These are phyloP conservation scores for Thermomyces lanuginosus DNA, from an alignment of 2,329 filamentous ascomycete genomes.

Conservation along the genomic window DNA sequence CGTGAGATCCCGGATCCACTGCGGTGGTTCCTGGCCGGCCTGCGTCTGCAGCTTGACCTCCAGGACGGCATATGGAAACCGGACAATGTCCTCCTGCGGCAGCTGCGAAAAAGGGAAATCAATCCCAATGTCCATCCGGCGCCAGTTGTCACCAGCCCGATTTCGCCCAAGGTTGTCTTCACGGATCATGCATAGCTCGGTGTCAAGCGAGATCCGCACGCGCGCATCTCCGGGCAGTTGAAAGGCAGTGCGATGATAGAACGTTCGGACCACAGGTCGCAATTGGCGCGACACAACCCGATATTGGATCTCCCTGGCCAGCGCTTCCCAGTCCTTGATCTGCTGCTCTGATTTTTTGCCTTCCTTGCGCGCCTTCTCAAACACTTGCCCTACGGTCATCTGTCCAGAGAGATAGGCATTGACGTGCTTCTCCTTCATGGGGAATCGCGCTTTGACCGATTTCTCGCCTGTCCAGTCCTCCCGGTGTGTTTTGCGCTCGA, in stretches of 20 bases:
- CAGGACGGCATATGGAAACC: constrained; percentile 88
- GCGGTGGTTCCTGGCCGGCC: constrained; percentile 80
- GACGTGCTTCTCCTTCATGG: constrained; percentile 92
- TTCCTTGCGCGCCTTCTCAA: constrained; percentile 90
- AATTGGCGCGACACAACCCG: constrained; percentile 76
- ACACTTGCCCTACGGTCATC: constrained; percentile 71
- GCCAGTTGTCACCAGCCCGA: constrained; percentile 78
- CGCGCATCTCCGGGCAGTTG: constrained; percentile 91
- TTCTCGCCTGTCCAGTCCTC: constrained; percentile 99
- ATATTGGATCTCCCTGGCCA: constrained; percentile 87
- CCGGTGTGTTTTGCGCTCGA: constrained; percentile 93
- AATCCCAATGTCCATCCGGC: constrained; percentile 91
- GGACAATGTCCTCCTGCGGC: constrained; percentile 65
- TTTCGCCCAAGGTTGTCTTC: constrained; percentile 76
- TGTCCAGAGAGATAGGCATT: constrained; percentile 77
- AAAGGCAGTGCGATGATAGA: constrained; percentile 97
- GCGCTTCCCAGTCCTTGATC: constrained; percentile 72
- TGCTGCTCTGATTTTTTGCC: constrained; percentile 86
- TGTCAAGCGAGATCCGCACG: constrained; percentile 92
- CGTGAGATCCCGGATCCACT: constrained; percentile 90
- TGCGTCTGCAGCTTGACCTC: constrained; percentile 98
- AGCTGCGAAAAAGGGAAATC: constrained; percentile 89
- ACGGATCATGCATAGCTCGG: constrained; percentile 83
- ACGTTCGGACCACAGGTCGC: constrained; percentile 77
- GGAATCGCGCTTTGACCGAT: constrained; percentile 92